Base-by-base conservation (phyloP, 805 yeast genomes). In the Cyberlindnera misumaiensis region DNA sequence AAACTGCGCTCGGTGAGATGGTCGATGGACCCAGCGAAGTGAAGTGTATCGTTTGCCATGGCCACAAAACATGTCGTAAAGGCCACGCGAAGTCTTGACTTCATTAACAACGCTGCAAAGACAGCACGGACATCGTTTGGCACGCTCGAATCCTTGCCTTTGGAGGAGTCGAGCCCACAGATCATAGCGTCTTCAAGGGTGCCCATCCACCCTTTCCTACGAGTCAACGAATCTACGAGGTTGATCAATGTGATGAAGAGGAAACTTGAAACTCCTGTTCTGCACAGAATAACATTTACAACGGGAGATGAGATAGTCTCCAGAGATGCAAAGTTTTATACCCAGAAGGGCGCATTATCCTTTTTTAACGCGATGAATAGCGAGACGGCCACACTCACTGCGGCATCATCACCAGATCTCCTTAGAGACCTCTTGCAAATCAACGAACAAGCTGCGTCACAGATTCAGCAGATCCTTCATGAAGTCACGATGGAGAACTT, bases 91-190 rank as follows among this genome's bases (percentile, higher is more conserved):
- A 36, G 42, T 3, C 30, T 45, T 8, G 38, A 45, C 39, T 45
- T 45, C 35, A 40, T 45, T 20, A 42, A 40, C 28, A 45, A 45
- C 26, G 26, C 40, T 10, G 24, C 49, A 3, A 45, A 45, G 30
- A 25, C 43, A n/a, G 34, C 41, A 10, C 35, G 38, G 3, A 32
- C 43, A 1, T 42, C 20, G 5, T 17, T 24, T 25, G n/a, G 12
- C 11, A 13, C 17, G 13, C 30, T 13, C 17, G 16, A 13, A 15
- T 5, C 15, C 11, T n/a, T 13, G 17, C 10, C 28, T 6, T 27
- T 12, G 12, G n/a, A 15, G 17, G 30, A 28, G 9, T n/a, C 30
- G 5, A 13, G 9, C 7, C 30, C 30, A 8, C 9, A 13, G 6
- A 25, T 41, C 13, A 25, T 42, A 11, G 28, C 37, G 15, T 35